Evolutionary conservation across 2,329 filamentous ascomycete species (phyloP), one percentile per base, ranked within the genome.

Genomic region (Botryotinia calthae): DNA sequence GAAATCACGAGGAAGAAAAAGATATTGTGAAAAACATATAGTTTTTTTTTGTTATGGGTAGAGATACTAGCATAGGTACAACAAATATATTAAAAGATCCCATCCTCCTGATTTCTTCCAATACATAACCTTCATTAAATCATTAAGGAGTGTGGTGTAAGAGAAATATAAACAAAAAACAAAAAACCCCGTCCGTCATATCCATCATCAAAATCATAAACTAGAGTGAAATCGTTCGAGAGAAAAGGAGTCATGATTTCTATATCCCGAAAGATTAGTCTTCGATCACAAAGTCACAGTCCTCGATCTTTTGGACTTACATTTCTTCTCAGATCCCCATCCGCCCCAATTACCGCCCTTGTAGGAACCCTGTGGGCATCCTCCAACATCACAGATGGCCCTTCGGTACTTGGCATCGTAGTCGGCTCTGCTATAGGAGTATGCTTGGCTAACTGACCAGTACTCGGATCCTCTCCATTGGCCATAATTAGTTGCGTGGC

Each of bases 401-500:
- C n/a, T 10, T 9, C 25, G 48, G 16, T 67, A 72, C 42, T 61
- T 37, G 2, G 51, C 18, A 18, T 54, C 70, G 25, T 72, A 72
- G 4, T 31, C 10, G 1, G 63, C 22, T 20, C 20, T 67, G 9
- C 37, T 67, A 20, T 68, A 72, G 1, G 70, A 22, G 14, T 72
- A 72, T 0, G 70, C 70, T 18, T 72, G 70, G 9, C 62, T 72
- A 2, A 72, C 70, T 0, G 62, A 67, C 70, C 70, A 72, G 28
- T 72, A 72, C 40, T 67, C 51, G 4, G 14, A 22, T 9, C 70
- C 70, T 4, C 70, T 40, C 9, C 76, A 78, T 65, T 79, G 76
- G 25, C 78, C 77, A 16, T 72, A 65, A 44, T 79, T 79, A 1
- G 77, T 79, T 7, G 76, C 77, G 59, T 78, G 77, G 18, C 74